Conservation (phyloP, 345 rosid species). For the Populus deltoides region DNA sequence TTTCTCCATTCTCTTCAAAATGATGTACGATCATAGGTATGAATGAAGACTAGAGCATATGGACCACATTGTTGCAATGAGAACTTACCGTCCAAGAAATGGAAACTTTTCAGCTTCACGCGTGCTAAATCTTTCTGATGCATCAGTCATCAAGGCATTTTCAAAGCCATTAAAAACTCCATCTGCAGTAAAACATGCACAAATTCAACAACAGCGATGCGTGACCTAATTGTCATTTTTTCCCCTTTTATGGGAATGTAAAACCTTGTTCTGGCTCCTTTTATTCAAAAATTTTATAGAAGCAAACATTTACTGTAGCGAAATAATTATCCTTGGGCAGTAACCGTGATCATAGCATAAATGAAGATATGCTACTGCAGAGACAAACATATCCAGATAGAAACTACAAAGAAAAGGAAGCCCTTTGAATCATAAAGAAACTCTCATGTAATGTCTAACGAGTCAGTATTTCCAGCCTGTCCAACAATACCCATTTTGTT, state of each 20-base stretch:
- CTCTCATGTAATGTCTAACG: background rate
- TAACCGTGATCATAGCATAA: background rate
- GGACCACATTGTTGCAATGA: conserved; percentile 12
- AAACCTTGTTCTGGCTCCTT: background rate
- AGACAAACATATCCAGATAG: background rate
- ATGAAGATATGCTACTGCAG: background rate
- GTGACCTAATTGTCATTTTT: background rate
- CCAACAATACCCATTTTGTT: background rate
- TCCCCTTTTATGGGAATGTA: background rate
- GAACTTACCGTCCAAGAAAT: conserved; percentile 79
- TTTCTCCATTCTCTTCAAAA: background rate
- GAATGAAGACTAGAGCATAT: background rate
- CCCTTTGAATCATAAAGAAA: background rate
- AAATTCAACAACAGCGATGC: conserved; percentile 15
- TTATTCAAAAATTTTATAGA: background rate
- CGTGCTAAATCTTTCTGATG: conserved; percentile 56
- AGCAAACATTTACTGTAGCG: background rate
- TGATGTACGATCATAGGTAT: background rate
- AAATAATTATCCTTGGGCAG: background rate
- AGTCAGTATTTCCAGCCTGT: background rate
- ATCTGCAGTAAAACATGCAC: conserved; percentile 38
- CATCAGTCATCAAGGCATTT: conserved; percentile 45
- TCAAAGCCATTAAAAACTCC: conserved; percentile 39
- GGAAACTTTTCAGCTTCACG: conserved; percentile 73
- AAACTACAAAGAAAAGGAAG: background rate